Evolutionary conservation across 139 green algal species (phyloP).

Genomic region (Tetradesmus obliquus): DNA sequence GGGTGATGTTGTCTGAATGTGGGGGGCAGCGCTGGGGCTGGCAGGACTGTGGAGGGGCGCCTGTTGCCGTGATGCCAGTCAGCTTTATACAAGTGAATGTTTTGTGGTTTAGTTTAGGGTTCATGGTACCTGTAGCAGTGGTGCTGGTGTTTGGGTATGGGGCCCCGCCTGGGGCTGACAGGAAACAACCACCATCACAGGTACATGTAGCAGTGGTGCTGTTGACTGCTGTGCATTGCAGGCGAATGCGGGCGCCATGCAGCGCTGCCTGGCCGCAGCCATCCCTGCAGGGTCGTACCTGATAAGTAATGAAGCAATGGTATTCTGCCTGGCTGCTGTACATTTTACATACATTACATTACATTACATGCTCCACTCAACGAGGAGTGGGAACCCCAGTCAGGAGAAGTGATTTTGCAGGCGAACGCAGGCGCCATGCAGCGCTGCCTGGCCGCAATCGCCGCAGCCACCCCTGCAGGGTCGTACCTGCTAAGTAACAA

Average conservation of each 20-base stretch:
- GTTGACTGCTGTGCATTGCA: neutral
- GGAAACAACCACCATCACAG: too few relatives aligned
- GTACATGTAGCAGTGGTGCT: neutral
- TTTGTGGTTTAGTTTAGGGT: too few relatives aligned
- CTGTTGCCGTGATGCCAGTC: conserved; percentile 69
- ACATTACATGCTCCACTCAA: too few relatives aligned
- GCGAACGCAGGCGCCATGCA: neutral
- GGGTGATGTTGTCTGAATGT: too few relatives aligned
- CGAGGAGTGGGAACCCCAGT: too few relatives aligned
- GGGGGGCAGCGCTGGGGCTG: conserved; percentile 39
- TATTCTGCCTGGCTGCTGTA: neutral
- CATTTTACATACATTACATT: too few relatives aligned
- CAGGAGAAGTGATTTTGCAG: too few relatives aligned
- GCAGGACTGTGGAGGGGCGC: conserved; percentile 69
- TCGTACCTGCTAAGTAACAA: neutral
- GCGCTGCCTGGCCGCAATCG: neutral
- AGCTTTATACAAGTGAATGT: conserved; percentile 67
- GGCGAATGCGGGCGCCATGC: neutral
- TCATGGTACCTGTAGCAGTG: too few relatives aligned
- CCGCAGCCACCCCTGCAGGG: neutral
- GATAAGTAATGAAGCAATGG: too few relatives aligned
- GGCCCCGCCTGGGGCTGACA: too few relatives aligned
- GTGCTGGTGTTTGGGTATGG: too few relatives aligned
- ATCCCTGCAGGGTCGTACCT: neutral
- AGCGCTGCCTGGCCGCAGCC: neutral